Evolutionary conservation across 345 rosid species (phyloP).

Genomic region (Brassica nigra): DNA sequence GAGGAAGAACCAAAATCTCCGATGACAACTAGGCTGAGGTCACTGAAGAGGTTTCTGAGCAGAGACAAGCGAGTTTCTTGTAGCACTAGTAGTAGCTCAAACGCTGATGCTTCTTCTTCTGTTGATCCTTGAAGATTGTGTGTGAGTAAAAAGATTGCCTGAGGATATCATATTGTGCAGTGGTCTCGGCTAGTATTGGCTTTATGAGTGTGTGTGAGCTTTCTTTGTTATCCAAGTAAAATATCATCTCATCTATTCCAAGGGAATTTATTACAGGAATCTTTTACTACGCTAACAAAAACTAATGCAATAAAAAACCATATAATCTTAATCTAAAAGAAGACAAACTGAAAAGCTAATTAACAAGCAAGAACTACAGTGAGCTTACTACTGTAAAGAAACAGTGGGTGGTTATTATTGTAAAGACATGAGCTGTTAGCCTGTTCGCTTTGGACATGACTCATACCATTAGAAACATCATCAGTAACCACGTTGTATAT

Average conservation of each 20-base stretch:
- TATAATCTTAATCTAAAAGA: not conserved
- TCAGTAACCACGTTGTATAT: conserved; percentile 32
- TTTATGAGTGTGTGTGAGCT: conserved; percentile 26
- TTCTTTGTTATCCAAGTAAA: conserved; percentile 18
- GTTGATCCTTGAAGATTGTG: conserved; percentile 48
- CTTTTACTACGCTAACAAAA: not conserved
- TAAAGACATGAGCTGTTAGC: conserved; percentile 21
- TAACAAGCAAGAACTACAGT: not conserved
- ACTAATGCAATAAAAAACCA: not conserved
- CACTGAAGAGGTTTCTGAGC: conserved; percentile 78
- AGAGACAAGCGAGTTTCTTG: conserved; percentile 68
- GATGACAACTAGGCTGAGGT: conserved; percentile 68
- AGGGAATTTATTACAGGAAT: not conserved
- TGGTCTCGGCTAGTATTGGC: conserved; percentile 12
- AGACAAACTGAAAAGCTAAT: not conserved
- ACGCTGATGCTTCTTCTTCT: conserved; percentile 47
- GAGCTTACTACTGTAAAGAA: not conserved
- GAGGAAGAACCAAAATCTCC: conserved; percentile 75
- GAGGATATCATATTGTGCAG: conserved; percentile 26
- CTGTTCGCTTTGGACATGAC: conserved; percentile 24
- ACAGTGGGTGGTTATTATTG: not conserved
- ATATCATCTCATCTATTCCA: conserved; percentile 5
- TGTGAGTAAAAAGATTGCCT: conserved; percentile 19
- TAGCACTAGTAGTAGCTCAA: conserved; percentile 41
- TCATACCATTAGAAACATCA: conserved; percentile 15